Evolutionary conservation across 768 basidiomycete species (phyloP).

Genomic region (Lactifluus hygrophoroides): DNA sequence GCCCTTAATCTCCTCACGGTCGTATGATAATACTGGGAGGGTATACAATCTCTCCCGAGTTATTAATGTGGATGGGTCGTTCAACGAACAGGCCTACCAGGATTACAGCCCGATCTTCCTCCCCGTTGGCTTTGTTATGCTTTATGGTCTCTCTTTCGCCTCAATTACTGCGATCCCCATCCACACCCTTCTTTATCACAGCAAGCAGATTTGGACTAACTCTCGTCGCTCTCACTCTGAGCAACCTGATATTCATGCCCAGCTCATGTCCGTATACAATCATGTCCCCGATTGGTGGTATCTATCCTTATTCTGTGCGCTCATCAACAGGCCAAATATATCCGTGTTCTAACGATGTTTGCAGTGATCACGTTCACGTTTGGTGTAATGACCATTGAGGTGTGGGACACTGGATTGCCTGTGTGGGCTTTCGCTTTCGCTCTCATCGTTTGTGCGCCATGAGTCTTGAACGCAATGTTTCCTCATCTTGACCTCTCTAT

Average conservation of each 20-base stretch:
- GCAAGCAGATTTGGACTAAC: slow-evolving; percentile 71
- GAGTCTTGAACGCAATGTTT: neutral
- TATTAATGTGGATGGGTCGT: slow-evolving; percentile 42
- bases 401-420: slow-evolving; percentile 68
- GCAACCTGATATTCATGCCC: slow-evolving; percentile 78
- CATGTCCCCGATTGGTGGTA: slow-evolving; percentile 75
- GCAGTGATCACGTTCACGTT: slow-evolving; percentile 48
- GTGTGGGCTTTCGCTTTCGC: slow-evolving; percentile 67
- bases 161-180: slow-evolving; percentile 65
- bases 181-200: slow-evolving; percentile 66
- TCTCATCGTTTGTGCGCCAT: no score
- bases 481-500: neutral
- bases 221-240: slow-evolving; percentile 62
- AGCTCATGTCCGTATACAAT: slow-evolving; percentile 71
- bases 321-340: no score
- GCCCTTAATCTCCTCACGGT: neutral
- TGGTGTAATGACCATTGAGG: slow-evolving; percentile 61
- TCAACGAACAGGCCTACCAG: slow-evolving; percentile 48
- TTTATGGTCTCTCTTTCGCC: slow-evolving; percentile 76
- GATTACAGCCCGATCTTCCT: slow-evolving; percentile 56
- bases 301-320: no score
- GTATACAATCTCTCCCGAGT: slow-evolving; percentile 52
- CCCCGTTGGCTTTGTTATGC: slow-evolving; percentile 62
- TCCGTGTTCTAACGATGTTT: slow-evolving; percentile 34
- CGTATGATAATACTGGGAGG: slow-evolving; percentile 73